Percentiles rank a stretch among this genome's conserved stretches.
Conservation (phyloP, 768 basidiomycete species). For the Glaciozyma martinii region DNA sequence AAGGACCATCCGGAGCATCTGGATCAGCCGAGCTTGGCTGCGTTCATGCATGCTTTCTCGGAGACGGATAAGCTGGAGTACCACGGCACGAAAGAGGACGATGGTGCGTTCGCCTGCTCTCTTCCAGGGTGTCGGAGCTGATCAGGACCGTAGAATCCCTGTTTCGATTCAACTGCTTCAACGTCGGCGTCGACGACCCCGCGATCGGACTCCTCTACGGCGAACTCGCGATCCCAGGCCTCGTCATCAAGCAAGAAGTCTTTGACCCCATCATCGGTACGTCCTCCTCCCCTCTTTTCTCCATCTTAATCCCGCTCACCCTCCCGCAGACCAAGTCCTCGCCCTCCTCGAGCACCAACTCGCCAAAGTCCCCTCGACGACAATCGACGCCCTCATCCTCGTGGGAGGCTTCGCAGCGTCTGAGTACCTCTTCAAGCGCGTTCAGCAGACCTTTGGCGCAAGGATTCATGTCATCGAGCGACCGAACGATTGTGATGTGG, state of each 20-base stretch:
- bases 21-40: constrained; percentile 54
- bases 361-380: constrained; percentile 36
- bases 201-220: constrained; percentile 72
- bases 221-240: constrained; percentile 72
- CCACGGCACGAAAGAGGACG: constrained; percentile 62
- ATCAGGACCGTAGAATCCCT: constrained; percentile 51
- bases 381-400: constrained; percentile 70
- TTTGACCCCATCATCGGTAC: constrained; percentile 79
- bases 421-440: constrained; percentile 70
- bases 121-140: neutral
- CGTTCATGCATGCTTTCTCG: constrained; percentile 48
- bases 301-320: neutral
- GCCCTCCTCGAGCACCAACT: constrained; percentile 70
- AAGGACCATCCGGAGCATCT: constrained; percentile 78
- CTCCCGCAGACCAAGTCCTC: constrained; percentile 50
- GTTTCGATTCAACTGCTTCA: constrained; percentile 87
- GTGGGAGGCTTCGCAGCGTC: constrained; percentile 82
- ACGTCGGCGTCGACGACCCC: constrained; percentile 63
- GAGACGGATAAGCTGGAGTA: constrained; percentile 80
- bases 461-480: constrained; percentile 68
- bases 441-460: constrained; percentile 52
- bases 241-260: constrained; percentile 66
- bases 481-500: constrained; percentile 78
- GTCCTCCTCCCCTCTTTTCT: constrained; percentile 13
- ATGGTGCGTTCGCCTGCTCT: constrained; percentile 1